phyloP scores from a whole-genome alignment of 2,329 filamentous ascomycete genomes.

The Exophiala aquamarina region DNA sequence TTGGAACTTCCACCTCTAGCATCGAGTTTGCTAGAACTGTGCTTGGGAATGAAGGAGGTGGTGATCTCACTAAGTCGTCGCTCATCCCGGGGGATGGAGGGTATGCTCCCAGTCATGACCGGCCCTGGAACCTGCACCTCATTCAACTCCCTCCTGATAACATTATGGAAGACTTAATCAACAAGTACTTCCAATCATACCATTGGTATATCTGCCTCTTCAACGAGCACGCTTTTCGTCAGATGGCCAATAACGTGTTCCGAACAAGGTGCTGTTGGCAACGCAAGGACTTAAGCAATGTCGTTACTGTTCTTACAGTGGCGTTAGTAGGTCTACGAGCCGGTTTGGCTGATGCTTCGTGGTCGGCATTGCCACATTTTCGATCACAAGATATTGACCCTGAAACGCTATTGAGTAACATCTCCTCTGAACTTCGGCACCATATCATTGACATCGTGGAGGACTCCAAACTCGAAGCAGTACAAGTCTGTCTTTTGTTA shows the following conservation, averaged over 20 bases:
- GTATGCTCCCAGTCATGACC: background rate
- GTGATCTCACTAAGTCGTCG: background rate
- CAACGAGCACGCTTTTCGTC: background rate
- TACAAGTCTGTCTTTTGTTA: conserved; percentile 18
- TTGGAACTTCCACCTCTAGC: background rate
- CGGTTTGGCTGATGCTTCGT: background rate
- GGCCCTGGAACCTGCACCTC: background rate
- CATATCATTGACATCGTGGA: conserved; percentile 22
- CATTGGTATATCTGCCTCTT: conserved; percentile 24
- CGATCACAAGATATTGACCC: conserved; percentile 2
- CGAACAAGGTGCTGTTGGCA: background rate
- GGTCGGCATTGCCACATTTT: conserved; percentile 2
- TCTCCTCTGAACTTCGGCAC: conserved; percentile 16
- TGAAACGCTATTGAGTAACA: background rate
- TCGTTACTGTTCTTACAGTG: background rate
- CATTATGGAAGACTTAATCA: conserved; percentile 19
- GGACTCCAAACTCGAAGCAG: conserved; percentile 23
- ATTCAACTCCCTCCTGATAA: conserved; percentile 19
- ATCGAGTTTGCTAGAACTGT: conserved; percentile 1
- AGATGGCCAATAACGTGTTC: background rate
- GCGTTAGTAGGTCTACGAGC: background rate
- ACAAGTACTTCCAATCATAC: conserved; percentile 24
- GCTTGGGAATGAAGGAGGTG: background rate
- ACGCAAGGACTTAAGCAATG: conserved; percentile 1
- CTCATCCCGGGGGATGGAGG: background rate